Conservation (phyloP, 2,329 filamentous ascomycete genomes). For the Cladobotryum mycophilum region DNA sequence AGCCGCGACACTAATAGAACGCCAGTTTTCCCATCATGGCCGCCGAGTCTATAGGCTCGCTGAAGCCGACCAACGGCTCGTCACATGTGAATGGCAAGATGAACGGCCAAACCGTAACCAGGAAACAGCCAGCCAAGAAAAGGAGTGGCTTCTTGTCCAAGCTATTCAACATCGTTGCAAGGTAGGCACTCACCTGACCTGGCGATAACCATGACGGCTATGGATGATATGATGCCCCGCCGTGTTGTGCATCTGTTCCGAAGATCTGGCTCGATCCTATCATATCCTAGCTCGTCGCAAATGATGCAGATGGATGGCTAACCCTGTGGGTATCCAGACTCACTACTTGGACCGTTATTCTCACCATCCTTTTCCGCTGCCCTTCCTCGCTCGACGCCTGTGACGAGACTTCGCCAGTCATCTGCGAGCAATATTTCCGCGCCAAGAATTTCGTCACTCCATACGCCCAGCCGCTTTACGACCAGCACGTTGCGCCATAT, state of each 20-base stretch:
- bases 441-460: conserved; percentile 59
- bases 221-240: not conserved
- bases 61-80: conserved; percentile 35
- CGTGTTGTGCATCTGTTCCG: not conserved
- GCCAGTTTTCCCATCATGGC: conserved; percentile 26
- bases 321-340: conserved; percentile 45
- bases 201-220: no score
- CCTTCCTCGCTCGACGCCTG: conserved; percentile 63
- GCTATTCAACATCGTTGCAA: conserved; percentile 45
- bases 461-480: conserved; percentile 78
- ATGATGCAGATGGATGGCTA: not conserved
- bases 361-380: conserved; percentile 77
- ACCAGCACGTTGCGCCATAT: conserved; percentile 76
- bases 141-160: conserved; percentile 27
- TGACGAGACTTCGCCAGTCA: conserved; percentile 60
- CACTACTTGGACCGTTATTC: conserved; percentile 76
- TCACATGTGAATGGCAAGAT: conserved; percentile 28
- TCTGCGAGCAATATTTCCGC: conserved; percentile 80
- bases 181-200: conserved; percentile 34
- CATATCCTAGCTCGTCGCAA: not conserved
- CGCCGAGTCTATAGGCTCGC: conserved; percentile 25
- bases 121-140: conserved; percentile 18
- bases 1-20: conserved; percentile 13
- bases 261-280: not conserved
- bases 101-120: conserved; percentile 23